phyloP scores from a whole-genome alignment of 495 filamentous ascomycete genomes.

The Saxophila tyrrhenica region DNA sequence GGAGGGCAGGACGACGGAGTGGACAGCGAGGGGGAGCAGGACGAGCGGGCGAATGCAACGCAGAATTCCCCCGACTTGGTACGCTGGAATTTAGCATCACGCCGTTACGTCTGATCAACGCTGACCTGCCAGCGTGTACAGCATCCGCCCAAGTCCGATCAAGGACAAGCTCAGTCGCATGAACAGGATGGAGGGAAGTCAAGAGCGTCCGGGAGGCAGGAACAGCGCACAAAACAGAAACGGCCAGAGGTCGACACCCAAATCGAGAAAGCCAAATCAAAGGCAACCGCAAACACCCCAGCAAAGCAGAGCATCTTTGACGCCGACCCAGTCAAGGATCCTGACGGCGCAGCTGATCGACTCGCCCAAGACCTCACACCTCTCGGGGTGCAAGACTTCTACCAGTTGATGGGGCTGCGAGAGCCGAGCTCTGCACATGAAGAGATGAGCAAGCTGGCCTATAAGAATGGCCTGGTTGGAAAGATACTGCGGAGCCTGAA shows the following conservation, averaged over 20 bases:
- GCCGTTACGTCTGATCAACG: not conserved
- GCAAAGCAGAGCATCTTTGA: conserved; percentile 3
- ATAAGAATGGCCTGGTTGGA: conserved; percentile 5
- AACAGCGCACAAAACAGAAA: not conserved
- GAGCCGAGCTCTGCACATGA: not conserved
- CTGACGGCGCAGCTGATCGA: conserved; percentile 14
- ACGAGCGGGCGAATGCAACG: conserved; percentile 7
- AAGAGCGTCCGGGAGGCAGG: not conserved
- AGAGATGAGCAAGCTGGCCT: not conserved
- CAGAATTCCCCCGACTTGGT: not conserved
- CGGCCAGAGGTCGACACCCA: not conserved
- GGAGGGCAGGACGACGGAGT: conserved; percentile 8
- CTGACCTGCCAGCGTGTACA: not conserved
- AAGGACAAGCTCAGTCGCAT: not conserved
- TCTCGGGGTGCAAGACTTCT: conserved; percentile 11
- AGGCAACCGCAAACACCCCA: conserved; percentile 1
- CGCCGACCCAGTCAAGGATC: conserved; percentile 1
- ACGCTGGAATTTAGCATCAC: not conserved
- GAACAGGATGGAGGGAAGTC: not conserved
- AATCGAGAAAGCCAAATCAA: not conserved
- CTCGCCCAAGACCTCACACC: conserved; percentile 7
- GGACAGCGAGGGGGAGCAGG: too few relatives aligned
- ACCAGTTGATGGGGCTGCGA: conserved; percentile 16
- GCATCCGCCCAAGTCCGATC: not conserved
- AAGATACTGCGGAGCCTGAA: not conserved